phyloP scores from a whole-genome alignment of 352 stramenopile genomes.

The Phytophthora nicotianae region DNA sequence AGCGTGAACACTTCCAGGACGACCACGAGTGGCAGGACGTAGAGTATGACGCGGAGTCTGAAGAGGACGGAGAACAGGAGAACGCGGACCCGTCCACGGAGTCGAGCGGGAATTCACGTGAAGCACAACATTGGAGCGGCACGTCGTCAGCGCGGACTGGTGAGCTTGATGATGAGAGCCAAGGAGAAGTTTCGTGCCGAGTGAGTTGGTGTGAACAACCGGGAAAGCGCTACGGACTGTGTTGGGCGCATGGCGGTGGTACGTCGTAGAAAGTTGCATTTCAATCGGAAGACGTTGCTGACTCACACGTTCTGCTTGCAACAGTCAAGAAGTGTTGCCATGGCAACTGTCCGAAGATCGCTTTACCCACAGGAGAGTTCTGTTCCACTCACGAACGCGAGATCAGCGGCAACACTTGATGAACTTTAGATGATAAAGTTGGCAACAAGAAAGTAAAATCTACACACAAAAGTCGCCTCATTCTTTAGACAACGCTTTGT shows the following conservation, averaged over 20 bases:
- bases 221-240: conserved; percentile 54
- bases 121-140: conserved; percentile 23
- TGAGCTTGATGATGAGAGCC: not conserved
- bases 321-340: conserved; percentile 56
- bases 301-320: conserved; percentile 1
- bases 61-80: conserved; percentile 7
- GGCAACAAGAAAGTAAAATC: too few species aligned
- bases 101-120: conserved; percentile 12
- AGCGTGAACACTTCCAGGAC: not conserved
- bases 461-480: too few species aligned
- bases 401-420: conserved; percentile 12
- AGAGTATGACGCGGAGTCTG: conserved; percentile 4
- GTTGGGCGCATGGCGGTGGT: conserved; percentile 60
- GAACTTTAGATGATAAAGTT: conserved; percentile 2
- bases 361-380: conserved; percentile 41
- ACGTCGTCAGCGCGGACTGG: conserved; percentile 7
- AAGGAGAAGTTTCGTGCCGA: conserved; percentile 31
- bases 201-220: conserved; percentile 51
- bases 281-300: not conserved
- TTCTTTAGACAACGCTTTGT: too few species aligned
- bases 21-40: conserved; percentile 13
- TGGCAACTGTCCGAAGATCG: conserved; percentile 34
- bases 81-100: conserved; percentile 8
- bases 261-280: not conserved
- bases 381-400: conserved; percentile 49